A percentile compares a stretch with the other conserved stretches of the same genome.
These are phyloP conservation scores for Triangularia setosa DNA, from an alignment of 2,329 filamentous ascomycete species.

Conservation along the genomic window DNA sequence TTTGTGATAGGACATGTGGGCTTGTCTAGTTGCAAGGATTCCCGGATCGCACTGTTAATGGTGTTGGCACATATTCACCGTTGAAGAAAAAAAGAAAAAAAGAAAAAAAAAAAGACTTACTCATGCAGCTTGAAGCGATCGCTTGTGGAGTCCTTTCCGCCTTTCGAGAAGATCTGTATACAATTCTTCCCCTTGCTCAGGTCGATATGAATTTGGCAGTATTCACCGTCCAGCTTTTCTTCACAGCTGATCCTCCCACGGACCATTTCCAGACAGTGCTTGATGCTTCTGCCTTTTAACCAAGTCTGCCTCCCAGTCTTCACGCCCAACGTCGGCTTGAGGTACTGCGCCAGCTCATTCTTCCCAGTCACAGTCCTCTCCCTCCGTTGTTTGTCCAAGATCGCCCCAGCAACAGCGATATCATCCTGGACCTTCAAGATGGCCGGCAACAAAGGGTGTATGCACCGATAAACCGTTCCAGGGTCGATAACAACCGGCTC, in stretches of 20 bases:
- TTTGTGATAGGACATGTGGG: slow-evolving; percentile 55
- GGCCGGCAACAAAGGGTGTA: slow-evolving; percentile 66
- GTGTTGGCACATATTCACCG: slow-evolving; percentile 17
- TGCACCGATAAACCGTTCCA: slow-evolving; percentile 51
- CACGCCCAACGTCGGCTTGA: slow-evolving; percentile 54
- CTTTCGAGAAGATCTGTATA: slow-evolving; percentile 87
- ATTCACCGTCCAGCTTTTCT: slow-evolving; percentile 83
- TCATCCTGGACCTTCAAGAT: slow-evolving; percentile 68
- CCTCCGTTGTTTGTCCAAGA: slow-evolving; percentile 42
- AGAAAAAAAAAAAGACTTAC: slow-evolving; percentile 33
- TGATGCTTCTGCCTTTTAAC: slow-evolving; percentile 65
- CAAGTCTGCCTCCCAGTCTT: slow-evolving; percentile 64
- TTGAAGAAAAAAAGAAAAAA: neutral
- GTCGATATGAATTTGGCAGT: slow-evolving; percentile 83
- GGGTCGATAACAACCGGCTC: slow-evolving; percentile 62
- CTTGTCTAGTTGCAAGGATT: slow-evolving; percentile 60
- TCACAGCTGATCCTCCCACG: slow-evolving; percentile 66
- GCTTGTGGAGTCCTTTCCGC: slow-evolving; percentile 79
- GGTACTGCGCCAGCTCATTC: slow-evolving; percentile 29
- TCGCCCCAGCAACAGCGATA: slow-evolving; percentile 55
- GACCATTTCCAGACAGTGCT: slow-evolving; percentile 67
- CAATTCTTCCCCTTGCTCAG: slow-evolving; percentile 48
- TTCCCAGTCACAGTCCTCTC: slow-evolving; percentile 27
- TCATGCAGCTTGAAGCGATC: slow-evolving; percentile 61
- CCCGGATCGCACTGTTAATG: slow-evolving; percentile 49